Base-by-base conservation (phyloP, 208 protist species). In the Leishmania aethiopica region DNA sequence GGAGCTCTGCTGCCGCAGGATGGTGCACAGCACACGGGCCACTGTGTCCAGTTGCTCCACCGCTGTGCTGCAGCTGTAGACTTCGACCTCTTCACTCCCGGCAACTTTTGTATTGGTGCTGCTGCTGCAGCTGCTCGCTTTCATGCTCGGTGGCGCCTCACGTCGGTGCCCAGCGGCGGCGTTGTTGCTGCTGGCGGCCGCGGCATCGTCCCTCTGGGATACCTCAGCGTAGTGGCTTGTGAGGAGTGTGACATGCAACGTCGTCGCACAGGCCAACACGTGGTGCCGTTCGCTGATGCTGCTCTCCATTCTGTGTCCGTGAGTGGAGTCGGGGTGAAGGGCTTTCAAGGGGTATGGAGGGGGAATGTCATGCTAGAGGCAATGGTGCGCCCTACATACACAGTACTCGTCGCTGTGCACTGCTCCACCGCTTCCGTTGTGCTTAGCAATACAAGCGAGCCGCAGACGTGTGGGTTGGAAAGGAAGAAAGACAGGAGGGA, bases 1-100 rank as follows among this genome's bases (percentile, higher is more conserved):
- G 28, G 59, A 32, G 47, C 35, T 47, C n/a, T 55, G 37, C 15
- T 78, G 53, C 17, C 22, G 76, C 45, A 88, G 37, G 13, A 77
- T 49, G 25, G 47, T 51, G n/a, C 83, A 64, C 37, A 86, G 59
- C 62, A 79, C 67, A 22, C 83, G 83, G 40, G 83, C 83, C 13
- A 86, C 75, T 37, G 78, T 86, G 73, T 86, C 83, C 25, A 83
- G 75, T 64, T 86, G 83, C 55, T 86, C 83, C 0, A 78, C 73
- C 15, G 69, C 51, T 64, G 83, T 80, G 66, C 59, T 67, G 42
- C 83, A 82, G 25, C 47, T 51, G 83, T 80, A 86, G 40, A 53
- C 22, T 22, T 77, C 57, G 13, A 78, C 77, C 8, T 45, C 59
- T 19, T 86, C 83, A 11, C 60, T 69, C 6, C 64, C 75, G 3